Percentiles rank a stretch among this genome's conserved stretches.
Evolutionary conservation across 2,329 filamentous ascomycete genomes (phyloP).

Genomic region (Fusarium abutilonis): DNA sequence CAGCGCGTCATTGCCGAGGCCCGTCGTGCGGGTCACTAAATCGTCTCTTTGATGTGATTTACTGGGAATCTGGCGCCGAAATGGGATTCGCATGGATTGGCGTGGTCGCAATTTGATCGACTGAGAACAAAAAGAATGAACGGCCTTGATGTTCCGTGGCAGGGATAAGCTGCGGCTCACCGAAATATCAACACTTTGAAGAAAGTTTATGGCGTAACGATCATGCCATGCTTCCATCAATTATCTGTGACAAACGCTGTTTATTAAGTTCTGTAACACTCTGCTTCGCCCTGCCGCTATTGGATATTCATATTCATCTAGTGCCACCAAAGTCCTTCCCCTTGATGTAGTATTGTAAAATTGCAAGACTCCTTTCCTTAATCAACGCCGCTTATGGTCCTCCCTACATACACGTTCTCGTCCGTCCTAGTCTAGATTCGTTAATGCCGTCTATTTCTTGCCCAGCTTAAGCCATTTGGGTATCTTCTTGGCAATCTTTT

Average conservation of each 20-base stretch:
- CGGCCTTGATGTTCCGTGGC: conserved; percentile 48
- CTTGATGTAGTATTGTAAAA: background rate
- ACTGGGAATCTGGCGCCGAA: conserved; percentile 43
- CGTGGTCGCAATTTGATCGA: conserved; percentile 51
- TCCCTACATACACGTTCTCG: conserved; percentile 8
- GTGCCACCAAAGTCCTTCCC: background rate
- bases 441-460: conserved; percentile 65
- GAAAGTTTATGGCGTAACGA: conserved; percentile 43
- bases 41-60: conserved; percentile 35
- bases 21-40: conserved; percentile 73
- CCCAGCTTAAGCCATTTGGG: conserved; percentile 80
- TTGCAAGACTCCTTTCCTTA: background rate
- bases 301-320: background rate
- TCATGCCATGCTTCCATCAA: conserved; percentile 26
- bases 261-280: background rate
- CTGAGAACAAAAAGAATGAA: conserved; percentile 38
- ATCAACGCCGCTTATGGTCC: conserved; percentile 30
- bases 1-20: conserved; percentile 97
- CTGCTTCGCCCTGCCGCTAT: background rate
- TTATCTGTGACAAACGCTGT: conserved; percentile 1
- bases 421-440: background rate
- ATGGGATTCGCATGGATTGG: conserved; percentile 50
- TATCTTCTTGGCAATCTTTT: conserved; percentile 75
- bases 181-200: conserved; percentile 51
- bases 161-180: conserved; percentile 48